phyloP scores from a whole-genome alignment of 345 rosid species.

The Eucalyptus pauciflora region DNA sequence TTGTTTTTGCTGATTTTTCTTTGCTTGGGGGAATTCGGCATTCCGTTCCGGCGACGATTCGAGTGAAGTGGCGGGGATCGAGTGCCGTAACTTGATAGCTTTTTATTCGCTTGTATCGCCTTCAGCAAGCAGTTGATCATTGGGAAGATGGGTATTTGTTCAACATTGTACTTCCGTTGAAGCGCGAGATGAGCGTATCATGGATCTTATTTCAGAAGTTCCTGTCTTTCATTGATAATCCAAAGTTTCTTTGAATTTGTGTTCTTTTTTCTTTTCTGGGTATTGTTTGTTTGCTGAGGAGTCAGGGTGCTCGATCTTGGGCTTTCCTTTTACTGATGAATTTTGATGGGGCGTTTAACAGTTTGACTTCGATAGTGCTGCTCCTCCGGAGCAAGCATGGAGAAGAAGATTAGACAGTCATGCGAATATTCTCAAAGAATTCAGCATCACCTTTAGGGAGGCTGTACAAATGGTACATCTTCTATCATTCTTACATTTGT shows the following conservation, averaged over 20 bases:
- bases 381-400: constrained; percentile 96
- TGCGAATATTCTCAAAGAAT: constrained; percentile 90
- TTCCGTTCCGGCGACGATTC: neutral
- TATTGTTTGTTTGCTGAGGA: neutral
- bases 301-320: neutral
- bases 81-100: neutral
- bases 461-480: constrained; percentile 76
- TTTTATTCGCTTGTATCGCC: neutral
- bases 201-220: neutral
- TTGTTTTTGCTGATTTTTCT: neutral
- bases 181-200: neutral
- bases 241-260: neutral
- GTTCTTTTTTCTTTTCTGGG: neutral
- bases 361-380: constrained; percentile 92
- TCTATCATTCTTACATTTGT: neutral
- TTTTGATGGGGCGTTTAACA: constrained; percentile 3
- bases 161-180: neutral
- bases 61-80: neutral
- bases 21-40: neutral
- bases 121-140: neutral
- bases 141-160: neutral
- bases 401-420: constrained; percentile 90
- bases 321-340: neutral
- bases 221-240: neutral
- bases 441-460: constrained; percentile 78